Evolutionary conservation across 202 grass and related monocot species (phyloP).

Genomic region (Bolboschoenoplectus hybrid): DNA sequence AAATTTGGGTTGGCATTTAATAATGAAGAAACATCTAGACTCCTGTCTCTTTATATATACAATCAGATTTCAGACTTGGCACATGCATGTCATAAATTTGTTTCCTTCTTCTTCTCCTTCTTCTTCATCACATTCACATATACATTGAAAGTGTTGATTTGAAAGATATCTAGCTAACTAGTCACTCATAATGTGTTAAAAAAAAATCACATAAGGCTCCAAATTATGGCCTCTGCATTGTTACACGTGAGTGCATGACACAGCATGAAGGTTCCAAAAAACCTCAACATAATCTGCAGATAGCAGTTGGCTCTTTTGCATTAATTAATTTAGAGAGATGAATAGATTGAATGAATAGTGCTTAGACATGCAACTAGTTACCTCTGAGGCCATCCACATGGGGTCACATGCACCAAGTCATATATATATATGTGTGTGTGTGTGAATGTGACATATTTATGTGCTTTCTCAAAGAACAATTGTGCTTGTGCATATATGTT

Average conservation of each 20-base stretch:
- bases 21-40: conserved; percentile 27
- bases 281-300: conserved; percentile 25
- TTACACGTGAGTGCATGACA: conserved; percentile 29
- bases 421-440: not conserved
- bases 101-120: not conserved
- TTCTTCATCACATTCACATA: too few species aligned
- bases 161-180: not conserved
- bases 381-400: conserved; percentile 29
- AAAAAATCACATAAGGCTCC: not conserved
- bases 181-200: conserved; percentile 6
- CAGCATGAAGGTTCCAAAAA: conserved; percentile 39
- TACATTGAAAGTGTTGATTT: not conserved
- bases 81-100: conserved; percentile 27
- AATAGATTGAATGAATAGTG: not conserved
- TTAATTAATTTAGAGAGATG: conserved; percentile 8
- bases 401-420: conserved; percentile 32
- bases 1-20: conserved; percentile 11
- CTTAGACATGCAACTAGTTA: not conserved
- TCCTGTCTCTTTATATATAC: not conserved
- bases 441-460: not conserved
- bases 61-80: conserved; percentile 30
- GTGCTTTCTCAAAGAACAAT: conserved; percentile 20
- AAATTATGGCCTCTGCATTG: not conserved
- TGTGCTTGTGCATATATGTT: not conserved
- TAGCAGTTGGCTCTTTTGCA: conserved; percentile 29